Conservation (phyloP, 176 grass and related monocot genomes). For the Guadua angustifolia region DNA sequence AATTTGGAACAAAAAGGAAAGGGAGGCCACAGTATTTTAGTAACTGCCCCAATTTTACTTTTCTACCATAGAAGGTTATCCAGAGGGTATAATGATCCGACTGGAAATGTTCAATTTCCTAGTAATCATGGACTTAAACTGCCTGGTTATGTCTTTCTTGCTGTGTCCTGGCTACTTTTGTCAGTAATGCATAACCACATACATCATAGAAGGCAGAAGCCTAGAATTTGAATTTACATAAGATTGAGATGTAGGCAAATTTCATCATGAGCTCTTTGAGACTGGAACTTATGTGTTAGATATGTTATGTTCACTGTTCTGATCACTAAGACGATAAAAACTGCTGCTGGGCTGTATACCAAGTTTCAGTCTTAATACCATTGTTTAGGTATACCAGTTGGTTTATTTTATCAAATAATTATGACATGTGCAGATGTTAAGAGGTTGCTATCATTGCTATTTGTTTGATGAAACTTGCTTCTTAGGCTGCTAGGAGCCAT, state of each 20-base stretch:
- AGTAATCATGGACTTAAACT: not conserved
- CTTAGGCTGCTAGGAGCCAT: no score
- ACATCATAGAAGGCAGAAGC: slow-evolving; percentile 1
- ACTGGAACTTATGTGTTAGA: not conserved
- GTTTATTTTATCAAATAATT: slow-evolving; percentile 1
- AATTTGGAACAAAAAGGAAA: slow-evolving; percentile 2
- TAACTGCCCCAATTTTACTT: not conserved
- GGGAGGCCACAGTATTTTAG: not conserved
- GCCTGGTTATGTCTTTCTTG: not conserved
- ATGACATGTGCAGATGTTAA: not conserved
- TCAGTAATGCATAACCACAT: not conserved
- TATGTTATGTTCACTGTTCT: slow-evolving; percentile 15
- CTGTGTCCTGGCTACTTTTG: not conserved
- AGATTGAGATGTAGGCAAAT: not conserved
- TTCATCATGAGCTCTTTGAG: not conserved
- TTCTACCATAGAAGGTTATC: not conserved
- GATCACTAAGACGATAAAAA: not conserved
- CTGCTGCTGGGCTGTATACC: not conserved
- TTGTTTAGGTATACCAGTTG: not conserved
- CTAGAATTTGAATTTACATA: not conserved
- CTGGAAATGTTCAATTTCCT: slow-evolving; percentile 11
- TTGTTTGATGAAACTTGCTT: no score
- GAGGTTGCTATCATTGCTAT: not conserved
- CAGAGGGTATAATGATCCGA: not conserved
- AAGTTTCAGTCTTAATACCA: not conserved